phyloP scores from a whole-genome alignment of 2,329 filamentous ascomycete genomes.

The Verticillium nonalfalfae region DNA sequence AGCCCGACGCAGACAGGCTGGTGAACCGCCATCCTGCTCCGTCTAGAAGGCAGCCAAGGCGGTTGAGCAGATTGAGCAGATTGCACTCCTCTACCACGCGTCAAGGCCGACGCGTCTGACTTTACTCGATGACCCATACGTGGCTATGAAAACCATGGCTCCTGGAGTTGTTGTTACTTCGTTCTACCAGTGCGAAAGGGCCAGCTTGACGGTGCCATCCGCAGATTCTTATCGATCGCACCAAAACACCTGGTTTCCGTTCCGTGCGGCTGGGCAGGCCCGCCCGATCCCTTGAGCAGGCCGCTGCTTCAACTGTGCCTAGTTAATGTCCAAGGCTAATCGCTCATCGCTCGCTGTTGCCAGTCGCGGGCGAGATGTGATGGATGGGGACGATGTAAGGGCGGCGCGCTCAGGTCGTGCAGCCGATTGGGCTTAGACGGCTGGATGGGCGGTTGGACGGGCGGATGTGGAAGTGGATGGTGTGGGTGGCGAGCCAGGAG shows the following conservation, averaged over 20 bases:
- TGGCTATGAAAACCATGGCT: too few species aligned
- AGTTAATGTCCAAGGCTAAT: not conserved
- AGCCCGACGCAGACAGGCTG: not conserved
- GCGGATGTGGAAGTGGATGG: not conserved
- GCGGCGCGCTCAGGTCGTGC: not conserved
- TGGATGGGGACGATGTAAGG: not conserved
- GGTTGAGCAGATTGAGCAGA: not conserved
- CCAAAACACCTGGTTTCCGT: not conserved
- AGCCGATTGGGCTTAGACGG: not conserved
- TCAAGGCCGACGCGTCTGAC: not conserved
- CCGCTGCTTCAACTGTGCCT: not conserved
- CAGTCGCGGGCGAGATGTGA: not conserved
- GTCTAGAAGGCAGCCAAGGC: not conserved
- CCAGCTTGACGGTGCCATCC: not conserved
- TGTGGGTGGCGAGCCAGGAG: not conserved
- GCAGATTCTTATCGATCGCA: not conserved
- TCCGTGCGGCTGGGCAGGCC: not conserved
- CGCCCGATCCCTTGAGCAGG: not conserved
- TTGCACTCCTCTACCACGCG: not conserved
- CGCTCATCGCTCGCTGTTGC: not conserved
- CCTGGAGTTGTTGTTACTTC: too few species aligned
- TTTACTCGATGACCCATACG: not conserved
- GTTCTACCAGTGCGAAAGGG: too few species aligned
- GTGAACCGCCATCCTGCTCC: not conserved
- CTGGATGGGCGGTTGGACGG: not conserved